phyloP scores from a whole-genome alignment of 208 protist genomes.

The Histomonas meleagridis region DNA sequence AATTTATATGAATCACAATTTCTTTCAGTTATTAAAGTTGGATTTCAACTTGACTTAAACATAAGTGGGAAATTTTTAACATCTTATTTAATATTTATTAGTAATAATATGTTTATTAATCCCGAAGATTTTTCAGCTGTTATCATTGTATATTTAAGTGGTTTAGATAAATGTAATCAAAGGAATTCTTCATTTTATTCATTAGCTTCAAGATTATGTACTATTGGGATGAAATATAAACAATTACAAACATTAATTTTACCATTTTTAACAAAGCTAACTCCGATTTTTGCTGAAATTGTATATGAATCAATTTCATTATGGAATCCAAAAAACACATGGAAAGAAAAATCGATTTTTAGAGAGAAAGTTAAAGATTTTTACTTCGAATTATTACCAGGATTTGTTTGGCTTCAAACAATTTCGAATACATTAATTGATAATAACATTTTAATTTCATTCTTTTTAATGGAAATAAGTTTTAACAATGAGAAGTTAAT shows the following conservation, averaged over 20 bases:
- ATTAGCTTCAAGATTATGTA: neutral
- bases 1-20: constrained; percentile 20
- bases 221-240: neutral
- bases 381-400: neutral
- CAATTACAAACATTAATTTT: neutral
- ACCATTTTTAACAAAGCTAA: neutral
- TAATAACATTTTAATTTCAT: neutral
- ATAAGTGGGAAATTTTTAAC: neutral
- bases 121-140: neutral
- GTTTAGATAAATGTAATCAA: neutral
- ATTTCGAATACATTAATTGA: neutral
- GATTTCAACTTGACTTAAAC: neutral
- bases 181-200: neutral
- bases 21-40: neutral
- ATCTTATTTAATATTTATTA: neutral
- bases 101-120: neutral
- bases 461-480: neutral
- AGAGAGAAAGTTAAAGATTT: neutral
- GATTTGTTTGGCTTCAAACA: neutral
- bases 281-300: neutral
- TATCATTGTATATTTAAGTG: neutral
- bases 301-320: neutral
- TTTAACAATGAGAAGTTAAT: neutral
- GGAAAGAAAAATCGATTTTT: neutral
- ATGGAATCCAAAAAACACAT: neutral